Evolutionary conservation across 306 rosid species (phyloP), one percentile per base, ranked within the genome.

Genomic region (Medicago ruthenica): DNA sequence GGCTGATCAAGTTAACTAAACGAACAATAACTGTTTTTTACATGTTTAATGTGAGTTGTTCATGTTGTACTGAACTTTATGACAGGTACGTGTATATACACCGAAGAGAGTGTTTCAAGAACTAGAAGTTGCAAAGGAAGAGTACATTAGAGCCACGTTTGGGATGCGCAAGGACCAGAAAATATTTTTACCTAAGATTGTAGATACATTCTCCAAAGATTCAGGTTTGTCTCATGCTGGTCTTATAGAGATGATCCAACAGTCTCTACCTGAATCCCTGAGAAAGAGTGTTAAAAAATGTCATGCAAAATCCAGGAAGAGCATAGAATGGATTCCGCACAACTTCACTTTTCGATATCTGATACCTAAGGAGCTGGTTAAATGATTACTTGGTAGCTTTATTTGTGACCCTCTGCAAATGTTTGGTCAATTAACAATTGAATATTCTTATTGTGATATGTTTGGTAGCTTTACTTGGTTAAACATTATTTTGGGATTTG

Each of bases 291-390:
- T 89, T 16, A 87, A 87, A 79, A 85, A 82, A 63, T 73, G 72
- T 58, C 83, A 76, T 24, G 84, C 86, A 7, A 95, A 90, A 67
- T 83, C 89, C 5, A 77, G 82, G 12, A 89, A 90, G 78, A 75
- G 47, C 84, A 82, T 95, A 4, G 89, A 89, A 67, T 95, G 91
- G 91, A 78, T 89, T 79, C 90, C 97, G 10, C 97, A 89, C 78
- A 90, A 89, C 75, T 95, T 87, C 16, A 59, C 88, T 36, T 95
- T 95, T 69, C 90, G 98, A 81, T 95, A 92, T 80, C 89, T 95
- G 61, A 89, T 95, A 45, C 89, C 87, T 9, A 95, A 89, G 77
- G 92, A 95, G 80, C 83, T 89, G 50, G 75, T 82, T 16, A 86
- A 80, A 71, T 93, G 76, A 88, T 50, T 41, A 31, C 37, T 75